These are phyloP conservation scores for Ophiocordyceps robertsii DNA, from an alignment of 2,329 filamentous ascomycete genomes.

Conservation along the genomic window DNA sequence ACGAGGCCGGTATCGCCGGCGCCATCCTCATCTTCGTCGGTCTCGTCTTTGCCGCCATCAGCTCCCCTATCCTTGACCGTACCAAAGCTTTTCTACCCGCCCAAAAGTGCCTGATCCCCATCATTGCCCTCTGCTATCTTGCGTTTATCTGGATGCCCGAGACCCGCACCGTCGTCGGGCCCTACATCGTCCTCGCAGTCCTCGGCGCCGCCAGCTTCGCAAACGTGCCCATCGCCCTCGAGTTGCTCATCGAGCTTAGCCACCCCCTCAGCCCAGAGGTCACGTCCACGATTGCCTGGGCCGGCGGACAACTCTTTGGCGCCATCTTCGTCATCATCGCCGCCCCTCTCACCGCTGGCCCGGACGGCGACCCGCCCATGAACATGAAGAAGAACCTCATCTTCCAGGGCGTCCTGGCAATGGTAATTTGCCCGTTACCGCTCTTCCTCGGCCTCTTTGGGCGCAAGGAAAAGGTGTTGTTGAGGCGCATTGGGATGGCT, in stretches of 20 bases:
- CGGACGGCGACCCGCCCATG: slow-evolving; percentile 40
- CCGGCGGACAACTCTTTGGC: slow-evolving; percentile 72
- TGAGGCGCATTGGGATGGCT: slow-evolving; percentile 37
- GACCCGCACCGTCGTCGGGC: slow-evolving; percentile 47
- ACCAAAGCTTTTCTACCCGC: slow-evolving; percentile 66
- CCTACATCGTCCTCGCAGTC: slow-evolving; percentile 62
- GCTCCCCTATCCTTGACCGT: slow-evolving; percentile 71
- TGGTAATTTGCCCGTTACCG: slow-evolving; percentile 52
- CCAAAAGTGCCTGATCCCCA: slow-evolving; percentile 60
- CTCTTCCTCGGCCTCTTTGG: slow-evolving; percentile 61
- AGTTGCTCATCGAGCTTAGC: slow-evolving; percentile 76
- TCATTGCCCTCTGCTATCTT: slow-evolving; percentile 63
- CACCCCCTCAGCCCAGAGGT: slow-evolving; percentile 81
- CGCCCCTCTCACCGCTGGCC: slow-evolving; percentile 53
- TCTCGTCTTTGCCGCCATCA: slow-evolving; percentile 61
- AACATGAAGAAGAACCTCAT: slow-evolving; percentile 67
- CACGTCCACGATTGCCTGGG: slow-evolving; percentile 73
- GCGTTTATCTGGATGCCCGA: slow-evolving; percentile 65
- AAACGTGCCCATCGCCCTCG: slow-evolving; percentile 71
- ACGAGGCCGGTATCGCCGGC: slow-evolving; percentile 78
- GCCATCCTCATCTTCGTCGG: slow-evolving; percentile 83
- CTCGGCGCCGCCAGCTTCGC: slow-evolving; percentile 71
- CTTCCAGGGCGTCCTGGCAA: slow-evolving; percentile 62
- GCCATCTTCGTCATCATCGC: slow-evolving; percentile 74
- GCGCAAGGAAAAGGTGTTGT: slow-evolving; percentile 30